Percentiles rank a stretch among this genome's conserved stretches.
Conservation (phyloP, 2,329 filamentous ascomycete species). For the Sclerotinia spermophila region DNA sequence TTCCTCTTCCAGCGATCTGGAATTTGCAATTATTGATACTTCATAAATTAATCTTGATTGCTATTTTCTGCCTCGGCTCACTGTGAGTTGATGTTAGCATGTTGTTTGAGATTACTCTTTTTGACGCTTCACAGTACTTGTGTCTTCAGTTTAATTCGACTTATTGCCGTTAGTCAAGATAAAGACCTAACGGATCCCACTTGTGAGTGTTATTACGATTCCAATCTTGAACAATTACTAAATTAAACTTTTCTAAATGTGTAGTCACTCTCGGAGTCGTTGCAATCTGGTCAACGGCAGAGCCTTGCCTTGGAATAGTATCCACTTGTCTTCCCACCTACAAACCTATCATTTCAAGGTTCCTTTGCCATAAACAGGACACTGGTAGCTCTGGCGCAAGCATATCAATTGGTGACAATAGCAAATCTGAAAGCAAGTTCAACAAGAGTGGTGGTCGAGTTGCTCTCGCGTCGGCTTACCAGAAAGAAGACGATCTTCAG, state of each 20-base stretch:
- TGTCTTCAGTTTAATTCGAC: not conserved
- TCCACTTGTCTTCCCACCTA: not conserved
- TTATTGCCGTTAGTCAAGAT: not conserved
- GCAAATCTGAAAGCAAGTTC: not conserved
- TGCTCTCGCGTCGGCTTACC: not conserved
- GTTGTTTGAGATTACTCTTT: not conserved
- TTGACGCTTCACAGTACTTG: not conserved
- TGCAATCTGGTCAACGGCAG: not conserved
- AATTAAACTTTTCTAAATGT: not conserved
- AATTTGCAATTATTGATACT: constrained; percentile 3
- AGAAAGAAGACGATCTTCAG: not conserved
- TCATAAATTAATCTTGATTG: not conserved
- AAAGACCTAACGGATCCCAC: not conserved
- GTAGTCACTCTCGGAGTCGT: not conserved
- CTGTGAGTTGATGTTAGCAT: not conserved
- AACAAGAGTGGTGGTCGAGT: not conserved
- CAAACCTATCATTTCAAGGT: not conserved
- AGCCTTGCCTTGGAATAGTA: not conserved
- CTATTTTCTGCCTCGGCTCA: not conserved
- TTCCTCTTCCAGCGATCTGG: not conserved
- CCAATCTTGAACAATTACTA: not conserved
- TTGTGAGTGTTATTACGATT: not conserved
- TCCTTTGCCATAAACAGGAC: not conserved
- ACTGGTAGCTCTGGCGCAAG: not conserved
- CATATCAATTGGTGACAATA: not conserved